phyloP scores from a whole-genome alignment of 495 filamentous ascomycete genomes.

The Astrothelium subdiscretum region DNA sequence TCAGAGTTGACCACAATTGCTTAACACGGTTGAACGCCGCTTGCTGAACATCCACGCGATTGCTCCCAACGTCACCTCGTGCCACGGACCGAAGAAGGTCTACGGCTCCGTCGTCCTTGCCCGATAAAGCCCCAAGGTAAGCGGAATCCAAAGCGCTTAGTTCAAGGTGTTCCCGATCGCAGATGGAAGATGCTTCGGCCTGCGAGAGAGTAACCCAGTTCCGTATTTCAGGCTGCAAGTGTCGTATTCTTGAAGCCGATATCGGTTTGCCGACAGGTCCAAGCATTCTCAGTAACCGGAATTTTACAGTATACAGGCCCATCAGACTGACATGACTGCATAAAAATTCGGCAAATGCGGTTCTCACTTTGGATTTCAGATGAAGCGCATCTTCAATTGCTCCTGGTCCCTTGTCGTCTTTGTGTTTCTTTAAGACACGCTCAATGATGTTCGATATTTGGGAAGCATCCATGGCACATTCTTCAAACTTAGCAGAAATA shows the following conservation, averaged over 20 bases:
- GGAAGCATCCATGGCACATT: constrained; percentile 60
- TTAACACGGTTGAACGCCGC: constrained; percentile 54
- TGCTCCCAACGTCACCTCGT: constrained; percentile 7
- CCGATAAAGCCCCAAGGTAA: constrained; percentile 47
- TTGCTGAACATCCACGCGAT: constrained; percentile 40
- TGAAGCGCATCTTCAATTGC: constrained; percentile 7
- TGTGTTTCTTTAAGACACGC: neutral
- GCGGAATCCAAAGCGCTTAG: constrained; percentile 44
- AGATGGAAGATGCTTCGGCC: constrained; percentile 33
- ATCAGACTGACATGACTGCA: constrained; percentile 57
- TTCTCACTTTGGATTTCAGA: constrained; percentile 53
- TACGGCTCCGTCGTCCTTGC: constrained; percentile 57
- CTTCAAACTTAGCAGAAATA: constrained; percentile 62
- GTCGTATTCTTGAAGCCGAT: constrained; percentile 50
- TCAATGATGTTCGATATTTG: constrained; percentile 51
- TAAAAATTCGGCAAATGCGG: constrained; percentile 23
- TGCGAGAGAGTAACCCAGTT: constrained; percentile 46
- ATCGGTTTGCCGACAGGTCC: constrained; percentile 59
- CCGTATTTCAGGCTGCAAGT: constrained; percentile 57
- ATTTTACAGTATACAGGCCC: constrained; percentile 54
- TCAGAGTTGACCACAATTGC: constrained; percentile 48
- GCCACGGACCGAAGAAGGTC: constrained; percentile 40
- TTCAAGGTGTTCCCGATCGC: constrained; percentile 50
- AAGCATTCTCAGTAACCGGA: constrained; percentile 56
- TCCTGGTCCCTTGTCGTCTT: neutral